Conservation (phyloP, 345 rosid genomes). For the Geranium brycei region DNA sequence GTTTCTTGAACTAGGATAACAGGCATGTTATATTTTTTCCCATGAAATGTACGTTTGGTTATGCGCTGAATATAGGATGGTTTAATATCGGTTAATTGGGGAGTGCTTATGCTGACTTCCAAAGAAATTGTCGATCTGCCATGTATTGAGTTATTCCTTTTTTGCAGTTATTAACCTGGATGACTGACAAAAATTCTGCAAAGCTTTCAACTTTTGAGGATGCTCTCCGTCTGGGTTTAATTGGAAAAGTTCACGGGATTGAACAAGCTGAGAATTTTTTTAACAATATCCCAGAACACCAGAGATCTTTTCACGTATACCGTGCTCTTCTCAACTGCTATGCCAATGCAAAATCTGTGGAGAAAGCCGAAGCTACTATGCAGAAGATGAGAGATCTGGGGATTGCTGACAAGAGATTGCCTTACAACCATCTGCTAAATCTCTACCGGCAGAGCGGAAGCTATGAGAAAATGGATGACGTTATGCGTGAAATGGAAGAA, state of each 20-base stretch:
- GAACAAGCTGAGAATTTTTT: conserved; percentile 27
- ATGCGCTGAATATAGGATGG: too few relatives aligned
- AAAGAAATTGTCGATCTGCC: neutral
- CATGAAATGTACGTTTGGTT: too few relatives aligned
- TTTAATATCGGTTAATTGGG: too few relatives aligned
- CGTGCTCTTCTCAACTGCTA: conserved; percentile 36
- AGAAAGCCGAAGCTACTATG: conserved; percentile 28
- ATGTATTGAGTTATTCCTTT: neutral
- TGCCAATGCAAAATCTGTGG: conserved; percentile 12
- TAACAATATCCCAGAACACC: conserved; percentile 12
- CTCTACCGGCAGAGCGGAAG: conserved; percentile 19
- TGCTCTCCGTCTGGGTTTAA: conserved; percentile 32
- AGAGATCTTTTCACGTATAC: conserved; percentile 12
- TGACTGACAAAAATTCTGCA: conserved; percentile 21
- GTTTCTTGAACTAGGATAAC: too few relatives aligned
- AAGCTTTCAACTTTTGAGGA: conserved; percentile 8
- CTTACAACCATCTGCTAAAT: conserved; percentile 15
- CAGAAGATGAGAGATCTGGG: conserved; percentile 26
- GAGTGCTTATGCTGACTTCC: too few relatives aligned
- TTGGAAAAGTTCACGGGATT: conserved; percentile 20
- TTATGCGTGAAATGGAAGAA: conserved; percentile 23
- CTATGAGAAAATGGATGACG: conserved; percentile 13
- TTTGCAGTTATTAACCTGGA: conserved; percentile 31
- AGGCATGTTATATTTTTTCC: too few relatives aligned
- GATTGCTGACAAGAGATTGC: neutral